Evolutionary conservation across 2,329 filamentous ascomycete genomes (phyloP), one percentile per base, ranked within the genome.

Genomic region (Sporothrix globosa): DNA sequence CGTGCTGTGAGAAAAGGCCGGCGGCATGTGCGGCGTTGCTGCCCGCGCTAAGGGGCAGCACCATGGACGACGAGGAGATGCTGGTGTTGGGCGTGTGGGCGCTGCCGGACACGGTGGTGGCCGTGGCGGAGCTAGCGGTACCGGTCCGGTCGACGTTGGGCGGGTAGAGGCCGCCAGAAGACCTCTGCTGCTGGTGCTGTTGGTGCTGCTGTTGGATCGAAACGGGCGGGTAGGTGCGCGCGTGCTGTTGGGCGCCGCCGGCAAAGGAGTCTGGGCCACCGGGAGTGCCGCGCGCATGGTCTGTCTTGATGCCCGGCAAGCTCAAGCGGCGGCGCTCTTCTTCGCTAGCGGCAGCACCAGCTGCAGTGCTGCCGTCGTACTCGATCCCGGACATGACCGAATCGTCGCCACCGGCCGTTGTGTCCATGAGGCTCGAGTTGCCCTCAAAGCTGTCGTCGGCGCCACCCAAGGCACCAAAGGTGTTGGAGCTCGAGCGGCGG

Each of bases 401-500:
- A 58, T 88, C 86, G 70, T 90, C 87, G 34, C 68, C 54, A 70
- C 79, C 79, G 3, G 63, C 24, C 27, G 63, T 39, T 4, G 63
- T 52, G 9, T 72, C 74, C 24, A 72, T 61, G 13, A 72, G 44
- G 34, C 69, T 65, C 10, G 73, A 70, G 34, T 69, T 69, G 13
- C 71, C 81, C 68, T 83, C 82, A 21, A 79, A 74, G 50, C 77
- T 77, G 56, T 72, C 69, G 54, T 75, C 72, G 30, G 50, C 61
- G 2, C 14, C 19, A 24, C 61, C 60, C 17, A 58, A 91, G 21
- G 91, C 90, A 39, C 88, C 91, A 79, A 93, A 96, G 78, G 90
- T 90, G 56, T 91, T 90, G 86, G 93, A 90, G 76, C 94, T 97
- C 52, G 93, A 90, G 74, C 96, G 87, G 70, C 96, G 89, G 70